Conservation (phyloP, 108 stramenopile genomes). For the Cyclotella distinguenda region DNA sequence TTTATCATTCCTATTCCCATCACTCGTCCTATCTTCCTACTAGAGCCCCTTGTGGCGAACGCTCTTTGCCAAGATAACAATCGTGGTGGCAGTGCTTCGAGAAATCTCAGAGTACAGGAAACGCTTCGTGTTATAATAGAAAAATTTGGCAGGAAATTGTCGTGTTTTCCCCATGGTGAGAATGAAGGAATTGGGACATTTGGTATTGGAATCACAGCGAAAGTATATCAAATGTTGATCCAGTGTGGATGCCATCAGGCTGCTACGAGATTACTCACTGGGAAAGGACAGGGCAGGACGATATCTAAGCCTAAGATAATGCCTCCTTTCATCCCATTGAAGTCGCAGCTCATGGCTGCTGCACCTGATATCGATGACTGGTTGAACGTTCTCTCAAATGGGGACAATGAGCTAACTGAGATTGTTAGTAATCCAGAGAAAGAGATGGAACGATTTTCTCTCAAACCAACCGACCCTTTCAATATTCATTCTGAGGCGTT, state of each 20-base stretch:
- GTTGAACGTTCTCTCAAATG: constrained; percentile 61
- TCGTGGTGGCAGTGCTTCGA: constrained; percentile 26
- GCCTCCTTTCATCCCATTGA: constrained; percentile 68
- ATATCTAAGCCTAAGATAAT: constrained; percentile 57
- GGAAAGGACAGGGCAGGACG: constrained; percentile 46
- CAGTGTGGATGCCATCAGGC: constrained; percentile 58
- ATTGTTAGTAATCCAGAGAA: constrained; percentile 59
- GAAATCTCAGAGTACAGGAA: constrained; percentile 17
- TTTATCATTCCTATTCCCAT: constrained; percentile 56
- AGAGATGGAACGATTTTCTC: constrained; percentile 45
- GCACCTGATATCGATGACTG: constrained; percentile 51
- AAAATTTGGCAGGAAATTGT: constrained; percentile 79
- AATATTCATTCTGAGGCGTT: constrained; percentile 46
- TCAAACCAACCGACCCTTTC: constrained; percentile 61
- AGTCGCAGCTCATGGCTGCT: constrained; percentile 60
- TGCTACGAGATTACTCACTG: constrained; percentile 74
- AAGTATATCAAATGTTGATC: constrained; percentile 63
- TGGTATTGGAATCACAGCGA: constrained; percentile 69
- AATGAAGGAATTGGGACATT: constrained; percentile 70
- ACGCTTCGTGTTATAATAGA: constrained; percentile 69
- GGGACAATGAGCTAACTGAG: constrained; percentile 69
- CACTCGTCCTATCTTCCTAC: constrained; percentile 69
- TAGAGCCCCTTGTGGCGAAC: constrained; percentile 83
- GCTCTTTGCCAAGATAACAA: constrained; percentile 65
- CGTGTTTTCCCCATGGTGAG: constrained; percentile 72